A percentile compares a stretch with the other conserved stretches of the same genome.
These are phyloP conservation scores for Huntiella bhutanensis DNA, from an alignment of 2,329 filamentous ascomycete species.

Conservation along the genomic window DNA sequence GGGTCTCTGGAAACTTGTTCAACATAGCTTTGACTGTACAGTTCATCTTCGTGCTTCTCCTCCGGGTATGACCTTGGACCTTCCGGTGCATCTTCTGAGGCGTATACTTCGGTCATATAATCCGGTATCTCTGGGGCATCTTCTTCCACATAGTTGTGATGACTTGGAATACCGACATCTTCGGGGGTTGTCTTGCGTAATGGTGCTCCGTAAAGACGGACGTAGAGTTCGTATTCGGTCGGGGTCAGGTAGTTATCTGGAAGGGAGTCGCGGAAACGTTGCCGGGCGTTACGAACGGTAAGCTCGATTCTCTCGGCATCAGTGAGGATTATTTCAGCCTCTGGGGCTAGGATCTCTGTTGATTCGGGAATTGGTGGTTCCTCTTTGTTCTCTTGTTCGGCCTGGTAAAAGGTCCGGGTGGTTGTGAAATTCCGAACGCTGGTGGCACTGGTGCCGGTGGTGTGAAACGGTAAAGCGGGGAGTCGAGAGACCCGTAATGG, in stretches of 20 bases:
- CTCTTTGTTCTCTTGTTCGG: conserved; percentile 1
- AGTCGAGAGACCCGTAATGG: neutral
- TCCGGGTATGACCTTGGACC: conserved; percentile 5
- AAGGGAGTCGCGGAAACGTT: conserved; percentile 57
- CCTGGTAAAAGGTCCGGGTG: neutral
- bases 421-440: neutral
- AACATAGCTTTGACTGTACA: conserved; percentile 19
- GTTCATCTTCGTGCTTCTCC: conserved; percentile 1
- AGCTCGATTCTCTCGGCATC: conserved; percentile 30
- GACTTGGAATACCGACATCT: conserved; percentile 33
- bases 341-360: neutral
- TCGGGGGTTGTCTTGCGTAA: conserved; percentile 40
- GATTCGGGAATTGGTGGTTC: neutral
- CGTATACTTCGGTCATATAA: conserved; percentile 6
- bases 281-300: conserved; percentile 50
- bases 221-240: conserved; percentile 58
- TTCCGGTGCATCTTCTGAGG: conserved; percentile 4
- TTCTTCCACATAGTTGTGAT: conserved; percentile 12
- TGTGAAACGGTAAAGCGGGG: too few relatives aligned
- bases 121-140: conserved; percentile 11
- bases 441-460: too few relatives aligned
- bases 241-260: conserved; percentile 51
- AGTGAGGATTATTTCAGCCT: neutral
- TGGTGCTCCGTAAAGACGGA: conserved; percentile 63
- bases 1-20: conserved; percentile 31